Base-by-base conservation (phyloP, 2,329 filamentous ascomycete genomes). In the Penicillium digitatum region DNA sequence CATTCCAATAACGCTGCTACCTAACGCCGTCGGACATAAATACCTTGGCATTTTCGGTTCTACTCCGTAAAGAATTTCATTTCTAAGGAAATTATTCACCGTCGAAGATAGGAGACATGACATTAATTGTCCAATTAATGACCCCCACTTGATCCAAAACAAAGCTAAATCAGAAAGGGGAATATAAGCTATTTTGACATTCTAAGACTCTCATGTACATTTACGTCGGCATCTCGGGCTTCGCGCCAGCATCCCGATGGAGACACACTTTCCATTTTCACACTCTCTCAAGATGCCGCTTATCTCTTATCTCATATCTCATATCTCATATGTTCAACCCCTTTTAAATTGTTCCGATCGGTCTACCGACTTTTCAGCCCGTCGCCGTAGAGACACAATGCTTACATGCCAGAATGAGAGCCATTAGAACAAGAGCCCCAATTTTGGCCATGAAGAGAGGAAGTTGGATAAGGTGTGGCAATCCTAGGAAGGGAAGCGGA, bases 381-480 rank as follows among this genome's bases (percentile, higher is more conserved):
- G n/a, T n/a, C n/a, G n/a, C n/a, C n/a, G n/a, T n/a, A n/a, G n/a
- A n/a, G n/a, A n/a, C 16, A 26, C 32, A 1, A 40, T 34, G 45
- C 22, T 20, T 31, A 32, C 26, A 48, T 22, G 24, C 26, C 26
- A 27, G 9, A 8, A 8, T 27, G 24, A 26, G 6, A 26, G 6
- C 24, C 24, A 26, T 26, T 26, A 26, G 24, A 26, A 26, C 3
- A 26, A n/a, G n/a, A n/a, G 6, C 4, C 26, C 26, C 26, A 27
- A 34, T 40, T 40, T 26, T 26, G 39, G 9, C 9, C 7, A 26
- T 27, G 45, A 24, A 27, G n/a, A 20, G 39, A 24, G 26, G 26
- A 29, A 20, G n/a, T 48, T 37, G 51, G 48, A 54, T 49, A 58
- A 56, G 47, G 48, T 48, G 56, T 55, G 55, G 52, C 52, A 44